Conservation (phyloP, 176 grass and related monocot genomes). For the Poa annua region DNA sequence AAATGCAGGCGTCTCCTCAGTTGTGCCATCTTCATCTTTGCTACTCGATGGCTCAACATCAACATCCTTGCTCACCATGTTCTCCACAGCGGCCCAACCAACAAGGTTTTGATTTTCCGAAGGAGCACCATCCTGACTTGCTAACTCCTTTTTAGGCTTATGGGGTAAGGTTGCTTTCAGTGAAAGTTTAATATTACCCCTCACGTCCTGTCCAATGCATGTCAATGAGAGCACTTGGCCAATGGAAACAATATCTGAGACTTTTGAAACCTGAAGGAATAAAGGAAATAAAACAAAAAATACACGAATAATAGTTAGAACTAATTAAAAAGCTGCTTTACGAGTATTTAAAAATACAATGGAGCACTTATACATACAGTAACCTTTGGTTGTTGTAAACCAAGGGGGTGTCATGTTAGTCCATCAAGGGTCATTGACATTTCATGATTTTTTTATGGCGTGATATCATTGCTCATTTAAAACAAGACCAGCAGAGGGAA, state of each 20-base stretch:
- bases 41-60: conserved; percentile 45
- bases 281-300: conserved; percentile 38
- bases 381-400: background rate
- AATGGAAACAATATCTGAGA: conserved; percentile 82
- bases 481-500: no score
- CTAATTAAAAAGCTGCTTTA: conserved; percentile 24
- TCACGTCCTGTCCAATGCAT: conserved; percentile 89
- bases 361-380: background rate
- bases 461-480: background rate
- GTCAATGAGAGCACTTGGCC: conserved; percentile 77
- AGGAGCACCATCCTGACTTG: conserved; percentile 43
- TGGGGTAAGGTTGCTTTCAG: conserved; percentile 76
- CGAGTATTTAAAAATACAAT: conserved; percentile 27
- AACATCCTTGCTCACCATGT: conserved; percentile 43
- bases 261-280: conserved; percentile 68
- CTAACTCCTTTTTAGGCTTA: conserved; percentile 34
- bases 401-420: background rate
- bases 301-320: conserved; percentile 30
- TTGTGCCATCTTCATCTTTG: conserved; percentile 30
- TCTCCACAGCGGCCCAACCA: conserved; percentile 58
- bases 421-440: background rate
- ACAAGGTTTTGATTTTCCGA: conserved; percentile 51
- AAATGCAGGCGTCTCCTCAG: conserved; percentile 42
- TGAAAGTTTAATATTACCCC: conserved; percentile 93
- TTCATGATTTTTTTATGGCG: conserved; percentile 1